Evolutionary conservation across 768 basidiomycete genomes (phyloP).

Genomic region (Tylopilus felleus): DNA sequence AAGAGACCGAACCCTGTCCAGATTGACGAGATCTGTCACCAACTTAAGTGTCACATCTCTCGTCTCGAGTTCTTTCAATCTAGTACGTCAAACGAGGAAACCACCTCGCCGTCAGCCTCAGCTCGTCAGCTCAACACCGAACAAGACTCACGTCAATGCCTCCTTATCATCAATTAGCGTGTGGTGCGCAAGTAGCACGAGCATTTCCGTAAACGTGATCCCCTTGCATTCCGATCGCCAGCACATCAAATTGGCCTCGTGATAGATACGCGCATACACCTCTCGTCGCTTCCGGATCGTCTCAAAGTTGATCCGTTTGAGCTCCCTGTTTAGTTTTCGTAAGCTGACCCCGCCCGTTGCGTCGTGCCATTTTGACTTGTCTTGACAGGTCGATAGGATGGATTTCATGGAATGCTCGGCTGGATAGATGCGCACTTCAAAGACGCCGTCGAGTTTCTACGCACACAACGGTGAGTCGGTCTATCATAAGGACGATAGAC

Average conservation of each 20-base stretch:
- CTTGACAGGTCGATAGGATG: constrained; percentile 51
- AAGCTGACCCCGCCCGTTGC: constrained; percentile 58
- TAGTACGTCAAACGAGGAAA: constrained; percentile 26
- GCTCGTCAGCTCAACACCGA: background rate
- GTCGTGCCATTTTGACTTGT: constrained; percentile 32
- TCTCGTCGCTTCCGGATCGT: constrained; percentile 63
- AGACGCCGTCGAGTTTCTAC: constrained; percentile 80
- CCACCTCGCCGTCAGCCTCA: background rate
- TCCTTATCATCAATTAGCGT: constrained; percentile 87
- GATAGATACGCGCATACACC: constrained; percentile 75
- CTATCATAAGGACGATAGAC: background rate
- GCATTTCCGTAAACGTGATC: constrained; percentile 89
- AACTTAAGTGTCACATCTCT: constrained; percentile 73
- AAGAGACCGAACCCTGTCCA: constrained; percentile 80
- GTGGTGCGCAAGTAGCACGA: constrained; percentile 83
- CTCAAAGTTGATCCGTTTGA: constrained; percentile 63
- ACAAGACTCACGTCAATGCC: constrained; percentile 63
- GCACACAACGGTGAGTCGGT: constrained; percentile 1
- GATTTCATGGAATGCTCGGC: constrained; percentile 57
- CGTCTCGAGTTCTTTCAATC: constrained; percentile 75
- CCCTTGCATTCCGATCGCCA: constrained; percentile 57
- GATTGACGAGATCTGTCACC: constrained; percentile 78
- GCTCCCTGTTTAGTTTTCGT: constrained; percentile 50
- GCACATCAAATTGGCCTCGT: constrained; percentile 78
- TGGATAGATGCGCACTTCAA: constrained; percentile 87